phyloP scores from a whole-genome alignment of 441 rosid species.

The Populus hybrid region DNA sequence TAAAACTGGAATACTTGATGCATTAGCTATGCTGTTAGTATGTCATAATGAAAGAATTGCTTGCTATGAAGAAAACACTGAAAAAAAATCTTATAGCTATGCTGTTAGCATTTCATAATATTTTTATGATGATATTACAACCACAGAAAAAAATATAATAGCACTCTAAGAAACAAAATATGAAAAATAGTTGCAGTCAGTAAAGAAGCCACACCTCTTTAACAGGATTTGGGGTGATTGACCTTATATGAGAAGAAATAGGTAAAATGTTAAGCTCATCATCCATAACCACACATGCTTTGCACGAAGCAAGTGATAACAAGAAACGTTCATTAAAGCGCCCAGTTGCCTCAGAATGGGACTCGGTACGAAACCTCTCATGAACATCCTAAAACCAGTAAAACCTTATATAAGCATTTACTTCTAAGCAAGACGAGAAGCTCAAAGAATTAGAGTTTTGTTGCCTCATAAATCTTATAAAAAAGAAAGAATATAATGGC shows the following conservation, averaged over 20 bases:
- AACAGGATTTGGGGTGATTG: constrained; percentile 55
- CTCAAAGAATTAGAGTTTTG: neutral
- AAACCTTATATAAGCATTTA: constrained; percentile 14
- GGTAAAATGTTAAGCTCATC: constrained; percentile 94
- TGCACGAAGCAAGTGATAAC: constrained; percentile 89
- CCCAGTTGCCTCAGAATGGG: constrained; percentile 80
- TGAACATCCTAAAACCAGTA: constrained; percentile 88
- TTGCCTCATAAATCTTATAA: neutral
- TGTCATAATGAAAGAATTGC: neutral
- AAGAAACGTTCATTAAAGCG: constrained; percentile 95
- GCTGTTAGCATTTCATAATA: neutral
- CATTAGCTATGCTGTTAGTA: neutral
- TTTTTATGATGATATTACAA: neutral
- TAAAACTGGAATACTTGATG: constrained; percentile 11
- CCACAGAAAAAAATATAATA: neutral
- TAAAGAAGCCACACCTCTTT: constrained; percentile 55
- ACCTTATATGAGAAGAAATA: constrained; percentile 87
- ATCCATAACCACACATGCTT: constrained; percentile 88
- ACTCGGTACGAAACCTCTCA: constrained; percentile 93
- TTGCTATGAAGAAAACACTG: neutral
- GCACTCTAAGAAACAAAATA: neutral
- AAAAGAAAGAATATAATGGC: neutral
- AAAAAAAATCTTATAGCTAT: neutral
- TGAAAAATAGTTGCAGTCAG: neutral
- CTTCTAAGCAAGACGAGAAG: neutral